These are phyloP conservation scores for Stemphylium lycopersici DNA, from an alignment of 2,329 filamentous ascomycete species.

Conservation along the genomic window DNA sequence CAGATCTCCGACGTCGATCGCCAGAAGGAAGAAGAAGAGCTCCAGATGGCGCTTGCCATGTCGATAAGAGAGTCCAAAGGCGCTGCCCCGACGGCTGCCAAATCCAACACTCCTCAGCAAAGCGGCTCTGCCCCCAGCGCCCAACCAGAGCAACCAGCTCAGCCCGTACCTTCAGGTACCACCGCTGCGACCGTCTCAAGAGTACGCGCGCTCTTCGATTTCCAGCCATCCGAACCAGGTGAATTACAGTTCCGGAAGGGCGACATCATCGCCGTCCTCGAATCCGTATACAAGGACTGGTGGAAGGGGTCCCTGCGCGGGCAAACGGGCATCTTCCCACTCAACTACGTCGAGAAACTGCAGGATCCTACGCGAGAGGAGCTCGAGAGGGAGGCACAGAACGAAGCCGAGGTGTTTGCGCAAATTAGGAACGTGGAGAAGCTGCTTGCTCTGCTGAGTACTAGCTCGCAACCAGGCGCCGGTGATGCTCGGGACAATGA, in stretches of 20 bases:
- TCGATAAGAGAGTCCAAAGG: constrained; percentile 83
- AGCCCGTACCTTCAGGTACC: constrained; percentile 76
- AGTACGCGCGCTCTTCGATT: constrained; percentile 92
- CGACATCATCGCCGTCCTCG: constrained; percentile 94
- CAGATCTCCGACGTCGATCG: constrained; percentile 88
- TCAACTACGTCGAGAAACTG: constrained; percentile 98
- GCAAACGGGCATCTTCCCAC: constrained; percentile 94
- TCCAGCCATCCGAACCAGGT: constrained; percentile 89
- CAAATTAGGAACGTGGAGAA: constrained; percentile 81
- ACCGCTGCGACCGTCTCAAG: constrained; percentile 96
- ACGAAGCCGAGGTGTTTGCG: constrained; percentile 82
- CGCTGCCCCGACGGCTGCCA: constrained; percentile 48
- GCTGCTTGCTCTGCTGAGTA: constrained; percentile 86
- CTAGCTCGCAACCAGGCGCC: constrained; percentile 60
- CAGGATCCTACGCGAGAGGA: constrained; percentile 94
- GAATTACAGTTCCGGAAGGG: constrained; percentile 97
- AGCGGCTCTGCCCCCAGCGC: constrained; percentile 27
- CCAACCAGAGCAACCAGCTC: constrained; percentile 53
- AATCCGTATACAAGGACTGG: constrained; percentile 99
- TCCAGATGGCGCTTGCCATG: constrained; percentile 93
- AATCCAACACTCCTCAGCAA: constrained; percentile 50
- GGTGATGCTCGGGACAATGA: constrained; percentile 87
- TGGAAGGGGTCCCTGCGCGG: constrained; percentile 96
- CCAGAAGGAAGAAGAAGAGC: constrained; percentile 94
- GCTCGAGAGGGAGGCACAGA: constrained; percentile 91